Evolutionary conservation across 129 eudicot species (phyloP), one percentile per base, ranked within the genome.

Genomic region (Saposhnikovia divaricata): DNA sequence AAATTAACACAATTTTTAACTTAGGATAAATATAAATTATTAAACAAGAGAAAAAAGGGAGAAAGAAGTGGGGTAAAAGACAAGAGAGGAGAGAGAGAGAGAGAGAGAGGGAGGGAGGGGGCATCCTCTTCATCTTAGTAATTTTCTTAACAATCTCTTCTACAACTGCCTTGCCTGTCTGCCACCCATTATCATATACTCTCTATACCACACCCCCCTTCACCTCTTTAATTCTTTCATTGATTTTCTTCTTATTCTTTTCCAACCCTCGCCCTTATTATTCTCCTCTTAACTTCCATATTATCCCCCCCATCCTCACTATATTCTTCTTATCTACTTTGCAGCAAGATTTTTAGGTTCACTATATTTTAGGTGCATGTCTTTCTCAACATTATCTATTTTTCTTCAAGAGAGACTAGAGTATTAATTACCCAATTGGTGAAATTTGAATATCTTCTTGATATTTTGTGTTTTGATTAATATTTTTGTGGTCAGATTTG

Each of bases 181-280:
- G 96, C 88, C 90, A 82, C 87, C 84, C 89, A 81, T 68, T 88
- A 71, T 65, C 77, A 77, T 82, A 84, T 77, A 84, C 85, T 40
- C 77, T 85, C 27, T 79, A 81, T 18, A 25, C 80, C 81, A 63
- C 74, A 79, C 53, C 42, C 34, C 72, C 51, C 4, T 23, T 5
- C 53, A 9, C 14, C 38, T 63, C 14, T 66, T 25, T 14, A 15
- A 66, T 66, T 71, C 47, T 71, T 70, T 66, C 12, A 18, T 71
- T 71, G 47, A 15, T 71, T 71, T 39, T 40, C 34, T 73, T 23
- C 50, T 43, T 31, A 1, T 72, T 21, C 25, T 72, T 72, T 72
- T 81, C 85, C 59, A 75, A 23, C 51, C 14, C 19, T n/a, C n/a
- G n/a, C 42, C 45, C 44, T 72, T 40, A 21, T 72, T 42, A 40